Evolutionary conservation across 139 green algal species (phyloP).

Genomic region (Chlamydomonas eustigma): DNA sequence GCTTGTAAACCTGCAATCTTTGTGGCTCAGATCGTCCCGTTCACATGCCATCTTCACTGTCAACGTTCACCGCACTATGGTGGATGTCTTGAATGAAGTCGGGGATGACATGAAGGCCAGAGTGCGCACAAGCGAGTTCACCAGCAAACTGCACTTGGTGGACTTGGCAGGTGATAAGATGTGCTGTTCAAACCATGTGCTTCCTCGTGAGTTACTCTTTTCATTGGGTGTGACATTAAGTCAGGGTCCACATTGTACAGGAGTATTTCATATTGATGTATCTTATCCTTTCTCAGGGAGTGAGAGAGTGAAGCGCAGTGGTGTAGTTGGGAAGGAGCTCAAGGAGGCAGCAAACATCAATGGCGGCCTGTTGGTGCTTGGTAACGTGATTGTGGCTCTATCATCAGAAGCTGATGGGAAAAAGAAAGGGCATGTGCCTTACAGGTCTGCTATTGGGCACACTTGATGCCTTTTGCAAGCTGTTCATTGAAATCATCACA

Average conservation of each 20-base stretch:
- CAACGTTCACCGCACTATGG: constrained; percentile 45
- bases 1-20: not conserved
- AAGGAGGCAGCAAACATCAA: constrained; percentile 74
- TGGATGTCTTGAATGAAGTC: constrained; percentile 48
- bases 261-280: not conserved
- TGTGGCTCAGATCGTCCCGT: constrained; percentile 40
- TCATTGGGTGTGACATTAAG: no score
- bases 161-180: constrained; percentile 56
- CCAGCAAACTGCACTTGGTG: constrained; percentile 62
- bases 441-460: no score
- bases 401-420: constrained; percentile 26
- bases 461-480: no score
- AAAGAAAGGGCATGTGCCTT: constrained; percentile 45
- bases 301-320: constrained; percentile 48
- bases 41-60: constrained; percentile 73
- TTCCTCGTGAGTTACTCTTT: no score
- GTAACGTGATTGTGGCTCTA: constrained; percentile 66
- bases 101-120: constrained; percentile 27
- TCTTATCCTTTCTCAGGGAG: constrained; percentile 31
- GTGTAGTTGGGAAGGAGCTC: constrained; percentile 51
- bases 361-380: constrained; percentile 59
- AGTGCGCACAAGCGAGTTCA: constrained; percentile 34
- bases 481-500: no score
- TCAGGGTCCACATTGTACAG: no score
- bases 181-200: no score